Percentiles rank a stretch among this genome's conserved stretches.
phyloP scores from a whole-genome alignment of 2,329 filamentous ascomycete species.

The Raffaelea arxii region DNA sequence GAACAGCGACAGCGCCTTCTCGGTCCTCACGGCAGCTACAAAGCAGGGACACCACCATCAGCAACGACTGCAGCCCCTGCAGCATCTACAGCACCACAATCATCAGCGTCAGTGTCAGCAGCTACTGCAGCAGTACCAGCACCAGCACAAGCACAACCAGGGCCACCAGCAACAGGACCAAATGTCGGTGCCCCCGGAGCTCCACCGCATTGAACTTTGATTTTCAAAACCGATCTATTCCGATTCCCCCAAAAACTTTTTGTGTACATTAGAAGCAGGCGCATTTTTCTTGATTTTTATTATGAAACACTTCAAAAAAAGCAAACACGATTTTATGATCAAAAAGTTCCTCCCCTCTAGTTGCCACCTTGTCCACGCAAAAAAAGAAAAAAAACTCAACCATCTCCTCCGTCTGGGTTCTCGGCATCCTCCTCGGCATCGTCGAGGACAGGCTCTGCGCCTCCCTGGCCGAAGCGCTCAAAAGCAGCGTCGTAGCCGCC shows the following conservation, averaged over 20 bases:
- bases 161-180: background rate
- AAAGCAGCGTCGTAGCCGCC: slow-evolving; percentile 55
- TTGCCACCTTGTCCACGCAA: no score
- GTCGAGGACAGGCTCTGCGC: slow-evolving; percentile 32
- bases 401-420: slow-evolving; percentile 13
- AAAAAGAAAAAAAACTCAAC: no score
- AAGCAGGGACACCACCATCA: no score
- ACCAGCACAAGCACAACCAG: background rate
- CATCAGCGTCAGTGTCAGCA: background rate
- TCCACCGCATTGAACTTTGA: no score
- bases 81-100: background rate
- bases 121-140: background rate
- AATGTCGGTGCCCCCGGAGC: background rate
- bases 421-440: slow-evolving; percentile 43
- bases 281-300: no score
- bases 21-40: slow-evolving; percentile 15
- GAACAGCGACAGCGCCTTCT: slow-evolving; percentile 14
- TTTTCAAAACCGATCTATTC: no score
- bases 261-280: no score
- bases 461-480: slow-evolving; percentile 30
- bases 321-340: no score
- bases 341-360: no score
- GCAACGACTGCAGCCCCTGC: slow-evolving; percentile 4
- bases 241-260: no score
- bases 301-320: no score